phyloP scores from a whole-genome alignment of 1,284 basidiomycete species.

The Fomitopsis palustris region DNA sequence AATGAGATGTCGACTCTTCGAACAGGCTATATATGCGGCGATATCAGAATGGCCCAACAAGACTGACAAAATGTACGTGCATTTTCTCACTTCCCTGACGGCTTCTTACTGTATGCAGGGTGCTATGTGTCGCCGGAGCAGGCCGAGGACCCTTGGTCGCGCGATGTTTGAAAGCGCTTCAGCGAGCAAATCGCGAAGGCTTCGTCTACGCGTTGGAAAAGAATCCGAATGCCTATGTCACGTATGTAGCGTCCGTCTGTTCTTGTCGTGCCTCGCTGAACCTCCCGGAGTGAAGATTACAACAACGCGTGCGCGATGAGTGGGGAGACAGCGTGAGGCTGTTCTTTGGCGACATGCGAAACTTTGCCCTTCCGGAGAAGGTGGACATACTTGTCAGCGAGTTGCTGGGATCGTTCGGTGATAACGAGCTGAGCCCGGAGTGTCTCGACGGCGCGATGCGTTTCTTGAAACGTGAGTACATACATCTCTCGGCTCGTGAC shows the following conservation, averaged over 20 bases:
- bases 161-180: slow-evolving; percentile 77
- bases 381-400: slow-evolving; percentile 97
- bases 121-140: slow-evolving; percentile 91
- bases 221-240: slow-evolving; percentile 91
- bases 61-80: slow-evolving; percentile 50
- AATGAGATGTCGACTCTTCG: slow-evolving; percentile 2
- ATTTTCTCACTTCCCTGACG: not conserved
- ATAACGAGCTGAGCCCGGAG: slow-evolving; percentile 98
- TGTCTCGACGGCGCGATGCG: slow-evolving; percentile 95
- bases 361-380: slow-evolving; percentile 73
- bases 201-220: slow-evolving; percentile 92
- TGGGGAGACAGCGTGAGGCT: slow-evolving; percentile 85
- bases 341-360: slow-evolving; percentile 93
- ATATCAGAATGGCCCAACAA: slow-evolving; percentile 64
- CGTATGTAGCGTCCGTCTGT: slow-evolving; percentile 49
- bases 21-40: slow-evolving; percentile 79
- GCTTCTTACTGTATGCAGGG: slow-evolving; percentile 38
- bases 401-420: slow-evolving; percentile 94
- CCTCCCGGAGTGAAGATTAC: slow-evolving; percentile 51
- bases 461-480: slow-evolving; percentile 81
- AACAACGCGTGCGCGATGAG: slow-evolving; percentile 75
- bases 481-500: not conserved
- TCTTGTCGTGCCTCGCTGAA: slow-evolving; percentile 12
- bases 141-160: slow-evolving; percentile 94
- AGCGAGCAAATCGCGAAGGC: slow-evolving; percentile 63